Conservation (phyloP, 1,284 basidiomycete genomes). For the Ganoderma boninense region DNA sequence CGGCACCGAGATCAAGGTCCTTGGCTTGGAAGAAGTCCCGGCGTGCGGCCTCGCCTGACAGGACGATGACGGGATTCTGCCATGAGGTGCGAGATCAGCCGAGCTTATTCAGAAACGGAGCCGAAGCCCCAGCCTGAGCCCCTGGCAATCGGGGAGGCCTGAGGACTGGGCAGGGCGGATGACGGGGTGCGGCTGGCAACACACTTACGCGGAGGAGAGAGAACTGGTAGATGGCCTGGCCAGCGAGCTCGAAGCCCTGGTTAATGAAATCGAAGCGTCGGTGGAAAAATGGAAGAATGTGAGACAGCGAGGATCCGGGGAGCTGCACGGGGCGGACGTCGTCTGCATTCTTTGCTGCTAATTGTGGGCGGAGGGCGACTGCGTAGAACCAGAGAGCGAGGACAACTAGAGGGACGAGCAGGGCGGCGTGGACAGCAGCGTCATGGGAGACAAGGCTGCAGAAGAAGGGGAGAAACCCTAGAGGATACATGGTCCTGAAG, state of each 20-base stretch:
- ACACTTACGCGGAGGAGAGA: slow-evolving; percentile 63
- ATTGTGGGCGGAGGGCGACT: slow-evolving; percentile 39
- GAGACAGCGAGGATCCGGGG: slow-evolving; percentile 61
- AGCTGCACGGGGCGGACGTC: slow-evolving; percentile 57
- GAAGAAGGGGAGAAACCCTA: slow-evolving; percentile 67
- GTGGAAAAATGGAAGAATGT: slow-evolving; percentile 72
- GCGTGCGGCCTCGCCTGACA: slow-evolving; percentile 76
- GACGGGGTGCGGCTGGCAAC: not conserved
- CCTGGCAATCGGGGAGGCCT: slow-evolving; percentile 9
- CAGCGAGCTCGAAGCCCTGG: slow-evolving; percentile 71
- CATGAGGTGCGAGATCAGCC: slow-evolving; percentile 15
- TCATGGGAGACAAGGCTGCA: slow-evolving; percentile 65
- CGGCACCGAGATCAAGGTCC: slow-evolving; percentile 75
- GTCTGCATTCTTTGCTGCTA: slow-evolving; percentile 38
- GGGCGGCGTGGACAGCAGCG: slow-evolving; percentile 59
- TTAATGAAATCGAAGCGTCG: slow-evolving; percentile 74
- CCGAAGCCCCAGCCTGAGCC: slow-evolving; percentile 56
- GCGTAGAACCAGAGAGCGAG: slow-evolving; percentile 54
- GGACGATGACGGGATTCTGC: slow-evolving; percentile 51
- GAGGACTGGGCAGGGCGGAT: slow-evolving; percentile 15
- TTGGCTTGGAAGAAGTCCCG: slow-evolving; percentile 72
- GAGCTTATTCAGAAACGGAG: slow-evolving; percentile 40
- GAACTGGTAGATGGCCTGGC: slow-evolving; percentile 71
- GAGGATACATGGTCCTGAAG: slow-evolving; percentile 46
- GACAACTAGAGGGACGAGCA: slow-evolving; percentile 63